These are phyloP conservation scores for Debaryomycetaceae sp. DNA, from an alignment of 1,139 yeast genomes.

Conservation along the genomic window DNA sequence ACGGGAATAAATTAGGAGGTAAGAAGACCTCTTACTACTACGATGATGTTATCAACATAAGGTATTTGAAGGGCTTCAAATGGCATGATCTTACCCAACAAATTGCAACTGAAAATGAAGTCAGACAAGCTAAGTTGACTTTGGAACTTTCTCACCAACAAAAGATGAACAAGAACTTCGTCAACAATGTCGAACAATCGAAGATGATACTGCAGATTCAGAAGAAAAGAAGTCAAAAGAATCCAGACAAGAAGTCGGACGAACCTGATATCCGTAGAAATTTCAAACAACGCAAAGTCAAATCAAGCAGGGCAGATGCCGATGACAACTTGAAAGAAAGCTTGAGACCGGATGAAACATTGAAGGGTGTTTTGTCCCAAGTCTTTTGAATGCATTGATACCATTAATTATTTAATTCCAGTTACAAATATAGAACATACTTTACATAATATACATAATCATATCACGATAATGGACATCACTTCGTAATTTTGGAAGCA, in stretches of 20 bases:
- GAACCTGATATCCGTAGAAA: slow-evolving; percentile 44
- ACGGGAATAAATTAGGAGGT: slow-evolving; percentile 89
- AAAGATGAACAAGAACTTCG: slow-evolving; percentile 77
- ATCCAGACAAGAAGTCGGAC: slow-evolving; percentile 12
- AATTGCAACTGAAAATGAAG: slow-evolving; percentile 85
- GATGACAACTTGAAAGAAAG: slow-evolving; percentile 42
- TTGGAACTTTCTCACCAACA: slow-evolving; percentile 88
- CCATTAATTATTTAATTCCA: not conserved
- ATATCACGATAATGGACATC: not conserved
- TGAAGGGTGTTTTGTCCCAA: slow-evolving; percentile 44
- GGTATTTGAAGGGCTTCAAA: slow-evolving; percentile 86
- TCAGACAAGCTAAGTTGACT: slow-evolving; percentile 81
- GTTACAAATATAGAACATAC: slow-evolving; percentile 1
- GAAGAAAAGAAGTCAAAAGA: slow-evolving; percentile 42
- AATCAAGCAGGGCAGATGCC: slow-evolving; percentile 66
- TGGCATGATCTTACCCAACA: slow-evolving; percentile 96
- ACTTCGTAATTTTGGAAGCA: not conserved
- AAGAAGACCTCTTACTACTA: slow-evolving; percentile 89
- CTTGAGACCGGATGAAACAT: slow-evolving; percentile 39
- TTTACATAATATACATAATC: not conserved
- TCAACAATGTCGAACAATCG: slow-evolving; percentile 80
- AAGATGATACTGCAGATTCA: slow-evolving; percentile 74
- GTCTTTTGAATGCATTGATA: slow-evolving; percentile 17
- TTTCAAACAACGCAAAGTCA: slow-evolving; percentile 62
- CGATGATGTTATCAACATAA: slow-evolving; percentile 89